Evolutionary conservation across 2,329 filamentous ascomycete species (phyloP).

Genomic region (Cercospora zeae-maydis): DNA sequence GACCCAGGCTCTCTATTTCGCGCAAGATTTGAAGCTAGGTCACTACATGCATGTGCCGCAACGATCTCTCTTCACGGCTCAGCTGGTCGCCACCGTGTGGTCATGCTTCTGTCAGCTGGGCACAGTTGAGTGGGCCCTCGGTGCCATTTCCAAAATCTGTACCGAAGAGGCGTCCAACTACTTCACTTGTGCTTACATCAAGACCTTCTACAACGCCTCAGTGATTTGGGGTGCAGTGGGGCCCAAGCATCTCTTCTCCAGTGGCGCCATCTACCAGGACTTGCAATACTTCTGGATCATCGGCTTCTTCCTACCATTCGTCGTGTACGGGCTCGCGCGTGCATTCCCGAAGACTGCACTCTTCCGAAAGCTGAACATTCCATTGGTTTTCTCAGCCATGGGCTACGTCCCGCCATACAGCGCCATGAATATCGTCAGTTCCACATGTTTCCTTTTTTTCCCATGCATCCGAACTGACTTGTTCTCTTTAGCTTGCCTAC

Average conservation of each 20-base stretch:
- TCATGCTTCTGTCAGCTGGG: constrained; percentile 39
- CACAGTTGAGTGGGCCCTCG: constrained; percentile 44
- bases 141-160: constrained; percentile 36
- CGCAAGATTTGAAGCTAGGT: constrained; percentile 42
- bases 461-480: neutral
- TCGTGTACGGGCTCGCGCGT: constrained; percentile 62
- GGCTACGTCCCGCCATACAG: constrained; percentile 80
- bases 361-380: constrained; percentile 37
- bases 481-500: constrained; percentile 69
- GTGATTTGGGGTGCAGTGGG: constrained; percentile 30
- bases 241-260: constrained; percentile 46
- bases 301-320: constrained; percentile 69
- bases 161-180: constrained; percentile 18
- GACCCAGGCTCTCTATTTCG: constrained; percentile 44
- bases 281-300: constrained; percentile 80
- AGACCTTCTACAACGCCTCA: constrained; percentile 26
- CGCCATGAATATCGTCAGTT: constrained; percentile 60
- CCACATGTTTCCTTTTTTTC: neutral
- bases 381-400: constrained; percentile 76
- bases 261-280: constrained; percentile 68
- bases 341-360: constrained; percentile 19
- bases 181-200: constrained; percentile 25
- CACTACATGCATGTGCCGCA: constrained; percentile 46
- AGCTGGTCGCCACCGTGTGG: constrained; percentile 46
- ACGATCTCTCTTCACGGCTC: constrained; percentile 41